phyloP scores from a whole-genome alignment of 148 eudicot genomes.

The Rhododendron ferrugineum region DNA sequence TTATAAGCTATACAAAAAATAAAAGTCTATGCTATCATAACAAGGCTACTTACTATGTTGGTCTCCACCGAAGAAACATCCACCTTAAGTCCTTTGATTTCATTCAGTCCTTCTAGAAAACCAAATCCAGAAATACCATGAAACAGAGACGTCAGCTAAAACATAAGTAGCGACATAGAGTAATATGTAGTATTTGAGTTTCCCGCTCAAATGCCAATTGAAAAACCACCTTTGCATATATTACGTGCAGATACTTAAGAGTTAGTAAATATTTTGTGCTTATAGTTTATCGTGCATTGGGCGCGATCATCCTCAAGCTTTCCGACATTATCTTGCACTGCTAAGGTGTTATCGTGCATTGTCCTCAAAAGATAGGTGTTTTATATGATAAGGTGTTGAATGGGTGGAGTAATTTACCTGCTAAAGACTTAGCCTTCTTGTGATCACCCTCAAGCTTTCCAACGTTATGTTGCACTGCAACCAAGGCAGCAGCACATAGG shows the following conservation, averaged over 20 bases:
- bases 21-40: background rate
- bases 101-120: constrained; percentile 62
- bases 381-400: background rate
- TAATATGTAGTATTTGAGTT: background rate
- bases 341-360: background rate
- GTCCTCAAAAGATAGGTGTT: background rate
- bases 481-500: constrained; percentile 86
- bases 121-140: background rate
- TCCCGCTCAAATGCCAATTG: background rate
- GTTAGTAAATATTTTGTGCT: background rate
- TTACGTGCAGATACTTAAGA: background rate
- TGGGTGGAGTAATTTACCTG: constrained; percentile 37
- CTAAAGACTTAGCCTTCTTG: constrained; percentile 68
- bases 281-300: background rate
- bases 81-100: constrained; percentile 70
- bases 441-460: constrained; percentile 77
- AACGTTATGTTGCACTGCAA: constrained; percentile 77
- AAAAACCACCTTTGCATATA: background rate
- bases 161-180: background rate
- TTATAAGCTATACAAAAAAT: background rate
- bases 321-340: background rate
- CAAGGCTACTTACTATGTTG: constrained; percentile 65
- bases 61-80: constrained; percentile 72
- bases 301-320: background rate
- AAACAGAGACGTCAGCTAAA: background rate